Evolutionary conservation across 2,329 filamentous ascomycete genomes (phyloP).

Genomic region (Arachnomyces sp.): DNA sequence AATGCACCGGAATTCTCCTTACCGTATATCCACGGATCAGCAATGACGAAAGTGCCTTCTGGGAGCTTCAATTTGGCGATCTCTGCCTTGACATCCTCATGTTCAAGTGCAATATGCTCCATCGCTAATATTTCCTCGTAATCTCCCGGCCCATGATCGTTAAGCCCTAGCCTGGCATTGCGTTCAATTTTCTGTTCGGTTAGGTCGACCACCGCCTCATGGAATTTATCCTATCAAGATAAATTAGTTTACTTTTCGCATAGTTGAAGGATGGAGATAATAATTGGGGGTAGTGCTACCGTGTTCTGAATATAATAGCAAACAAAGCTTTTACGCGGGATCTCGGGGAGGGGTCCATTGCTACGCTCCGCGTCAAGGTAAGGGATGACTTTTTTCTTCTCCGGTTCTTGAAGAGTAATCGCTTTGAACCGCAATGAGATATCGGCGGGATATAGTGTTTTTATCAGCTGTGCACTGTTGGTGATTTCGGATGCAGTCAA

Average conservation of each 20-base stretch:
- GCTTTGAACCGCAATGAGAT: constrained; percentile 49
- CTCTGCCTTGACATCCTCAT: constrained; percentile 49
- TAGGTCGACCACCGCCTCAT: constrained; percentile 48
- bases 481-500: no score
- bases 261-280: no score
- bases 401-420: constrained; percentile 58
- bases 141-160: constrained; percentile 49
- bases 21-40: constrained; percentile 63
- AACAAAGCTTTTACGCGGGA: constrained; percentile 27
- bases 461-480: no score
- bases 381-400: constrained; percentile 50
- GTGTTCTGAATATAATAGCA: no score
- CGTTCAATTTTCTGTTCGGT: constrained; percentile 39
- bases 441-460: constrained; percentile 11
- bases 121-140: constrained; percentile 52
- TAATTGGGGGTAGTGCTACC: background rate
- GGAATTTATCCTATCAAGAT: constrained; percentile 41
- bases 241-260: background rate
- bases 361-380: constrained; percentile 56
- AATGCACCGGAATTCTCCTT: no score
- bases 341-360: constrained; percentile 40
- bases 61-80: constrained; percentile 53
- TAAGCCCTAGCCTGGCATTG: constrained; percentile 41
- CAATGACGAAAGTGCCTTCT: constrained; percentile 47
- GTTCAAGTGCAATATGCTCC: constrained; percentile 48